Conservation (phyloP, 75 land plant genomes). For the Cupressus sempervirens region DNA sequence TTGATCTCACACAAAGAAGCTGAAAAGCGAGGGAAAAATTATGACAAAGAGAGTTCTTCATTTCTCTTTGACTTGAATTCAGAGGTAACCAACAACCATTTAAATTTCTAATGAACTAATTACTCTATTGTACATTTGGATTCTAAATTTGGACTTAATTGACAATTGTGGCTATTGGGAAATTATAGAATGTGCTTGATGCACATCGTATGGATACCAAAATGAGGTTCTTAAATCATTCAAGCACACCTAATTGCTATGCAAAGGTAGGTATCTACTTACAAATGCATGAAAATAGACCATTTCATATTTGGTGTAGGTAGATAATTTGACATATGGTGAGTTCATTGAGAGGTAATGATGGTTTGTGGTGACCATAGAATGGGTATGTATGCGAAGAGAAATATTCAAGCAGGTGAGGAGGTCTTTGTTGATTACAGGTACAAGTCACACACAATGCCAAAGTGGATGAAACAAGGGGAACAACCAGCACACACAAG, state of each 20-base stretch:
- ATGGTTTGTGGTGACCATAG: slow-evolving; percentile 98
- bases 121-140: not conserved
- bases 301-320: not conserved
- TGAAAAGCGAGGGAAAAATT: slow-evolving; percentile 97
- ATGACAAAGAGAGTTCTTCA: slow-evolving; percentile 88
- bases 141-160: not conserved
- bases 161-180: not conserved
- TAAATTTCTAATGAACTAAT: not conserved
- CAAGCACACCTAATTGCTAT: slow-evolving; percentile 94
- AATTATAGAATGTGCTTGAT: slow-evolving; percentile 85
- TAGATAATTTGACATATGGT: not conserved
- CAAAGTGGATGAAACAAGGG: slow-evolving; percentile 82
- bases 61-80: slow-evolving; percentile 95
- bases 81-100: slow-evolving; percentile 45
- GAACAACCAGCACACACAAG: slow-evolving; percentile 30
- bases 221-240: slow-evolving; percentile 95
- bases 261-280: slow-evolving; percentile 57
- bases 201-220: slow-evolving; percentile 94
- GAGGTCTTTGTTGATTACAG: slow-evolving; percentile 93
- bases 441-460: slow-evolving; percentile 81
- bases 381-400: slow-evolving; percentile 96
- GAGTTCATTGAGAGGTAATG: slow-evolving; percentile 43
- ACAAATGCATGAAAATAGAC: not conserved
- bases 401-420: slow-evolving; percentile 77
- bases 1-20: too few species aligned